Percentiles rank a stretch among this genome's conserved stretches.
Conservation (phyloP, 2,329 filamentous ascomycete genomes). For the Penicillium paneum region DNA sequence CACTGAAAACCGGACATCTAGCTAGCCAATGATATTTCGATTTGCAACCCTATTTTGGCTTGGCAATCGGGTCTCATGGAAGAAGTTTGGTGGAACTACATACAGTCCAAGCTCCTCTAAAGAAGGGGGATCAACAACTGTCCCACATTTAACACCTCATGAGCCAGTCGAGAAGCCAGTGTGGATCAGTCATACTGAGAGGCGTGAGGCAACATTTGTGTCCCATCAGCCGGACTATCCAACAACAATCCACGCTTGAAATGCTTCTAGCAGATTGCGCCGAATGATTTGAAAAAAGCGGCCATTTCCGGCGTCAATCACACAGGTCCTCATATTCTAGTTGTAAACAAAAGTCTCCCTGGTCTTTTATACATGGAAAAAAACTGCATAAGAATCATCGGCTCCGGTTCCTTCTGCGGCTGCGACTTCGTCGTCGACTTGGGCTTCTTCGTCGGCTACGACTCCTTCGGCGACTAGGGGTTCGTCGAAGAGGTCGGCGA, state of each 20-base stretch:
- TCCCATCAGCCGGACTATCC: too few relatives aligned
- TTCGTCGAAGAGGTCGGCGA: conserved; percentile 17
- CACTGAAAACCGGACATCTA: too few relatives aligned
- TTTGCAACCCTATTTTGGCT: too few relatives aligned
- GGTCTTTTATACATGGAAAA: neutral
- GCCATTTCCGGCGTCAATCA: too few relatives aligned
- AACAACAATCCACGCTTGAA: too few relatives aligned
- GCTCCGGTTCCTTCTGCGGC: conserved; percentile 23
- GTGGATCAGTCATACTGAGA: conserved; percentile 36
- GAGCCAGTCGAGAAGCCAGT: conserved; percentile 62
- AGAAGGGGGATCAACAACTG: conserved; percentile 40
- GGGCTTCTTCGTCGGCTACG: conserved; percentile 16
- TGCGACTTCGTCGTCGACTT: conserved; percentile 8
- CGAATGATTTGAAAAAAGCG: too few relatives aligned
- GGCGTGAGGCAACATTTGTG: conserved; percentile 60
- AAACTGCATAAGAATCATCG: conserved; percentile 11
- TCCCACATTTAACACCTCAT: conserved; percentile 67
- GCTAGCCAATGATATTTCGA: too few relatives aligned
- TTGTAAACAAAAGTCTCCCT: neutral
- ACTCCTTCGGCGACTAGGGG: conserved; percentile 18
- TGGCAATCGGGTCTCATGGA: too few relatives aligned
- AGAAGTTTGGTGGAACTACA: conserved; percentile 95
- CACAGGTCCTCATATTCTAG: too few relatives aligned
- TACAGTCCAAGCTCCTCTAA: conserved; percentile 49
- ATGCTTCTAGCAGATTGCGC: too few relatives aligned